phyloP scores from a whole-genome alignment of 192 early-diverging fungal species.

The Podila epicladia region DNA sequence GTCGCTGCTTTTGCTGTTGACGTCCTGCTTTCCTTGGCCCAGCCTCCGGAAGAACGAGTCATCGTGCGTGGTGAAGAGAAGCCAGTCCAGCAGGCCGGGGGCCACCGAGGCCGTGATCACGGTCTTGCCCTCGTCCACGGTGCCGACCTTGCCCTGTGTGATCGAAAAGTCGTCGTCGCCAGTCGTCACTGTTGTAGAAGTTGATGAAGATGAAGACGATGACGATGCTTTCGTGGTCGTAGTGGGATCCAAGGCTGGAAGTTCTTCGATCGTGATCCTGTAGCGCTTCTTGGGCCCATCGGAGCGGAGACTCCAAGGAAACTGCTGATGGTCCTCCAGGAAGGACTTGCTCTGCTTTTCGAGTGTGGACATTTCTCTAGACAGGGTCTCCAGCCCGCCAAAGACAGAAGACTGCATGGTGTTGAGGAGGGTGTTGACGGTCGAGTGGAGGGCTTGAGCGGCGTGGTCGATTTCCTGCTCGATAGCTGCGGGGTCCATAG shows the following conservation, averaged over 20 bases:
- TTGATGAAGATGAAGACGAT: background rate
- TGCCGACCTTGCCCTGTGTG: slow-evolving; percentile 33
- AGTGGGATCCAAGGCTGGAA: slow-evolving; percentile 15
- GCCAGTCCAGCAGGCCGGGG: slow-evolving; percentile 44
- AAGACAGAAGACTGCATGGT: slow-evolving; percentile 48
- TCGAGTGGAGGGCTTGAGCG: slow-evolving; percentile 31
- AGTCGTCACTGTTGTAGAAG: background rate
- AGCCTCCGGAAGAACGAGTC: slow-evolving; percentile 48
- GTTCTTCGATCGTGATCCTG: slow-evolving; percentile 42
- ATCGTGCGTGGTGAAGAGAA: slow-evolving; percentile 48
- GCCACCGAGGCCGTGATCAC: slow-evolving; percentile 39
- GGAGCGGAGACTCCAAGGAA: slow-evolving; percentile 28
- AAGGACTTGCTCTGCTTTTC: slow-evolving; percentile 19
- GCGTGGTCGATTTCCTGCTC: slow-evolving; percentile 43
- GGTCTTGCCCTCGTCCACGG: slow-evolving; percentile 43
- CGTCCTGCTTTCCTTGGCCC: background rate
- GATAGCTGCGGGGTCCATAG: slow-evolving; percentile 37
- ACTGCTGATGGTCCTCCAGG: slow-evolving; percentile 15
- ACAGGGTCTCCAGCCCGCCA: slow-evolving; percentile 40
- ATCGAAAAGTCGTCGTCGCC: slow-evolving; percentile 39
- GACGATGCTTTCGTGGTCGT: background rate
- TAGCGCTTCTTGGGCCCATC: slow-evolving; percentile 47
- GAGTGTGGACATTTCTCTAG: slow-evolving; percentile 30
- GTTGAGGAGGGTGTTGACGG: slow-evolving; percentile 34
- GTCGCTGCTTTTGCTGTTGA: background rate